phyloP scores from a whole-genome alignment of 805 yeast species.

The Torulaspora microellipsoides region DNA sequence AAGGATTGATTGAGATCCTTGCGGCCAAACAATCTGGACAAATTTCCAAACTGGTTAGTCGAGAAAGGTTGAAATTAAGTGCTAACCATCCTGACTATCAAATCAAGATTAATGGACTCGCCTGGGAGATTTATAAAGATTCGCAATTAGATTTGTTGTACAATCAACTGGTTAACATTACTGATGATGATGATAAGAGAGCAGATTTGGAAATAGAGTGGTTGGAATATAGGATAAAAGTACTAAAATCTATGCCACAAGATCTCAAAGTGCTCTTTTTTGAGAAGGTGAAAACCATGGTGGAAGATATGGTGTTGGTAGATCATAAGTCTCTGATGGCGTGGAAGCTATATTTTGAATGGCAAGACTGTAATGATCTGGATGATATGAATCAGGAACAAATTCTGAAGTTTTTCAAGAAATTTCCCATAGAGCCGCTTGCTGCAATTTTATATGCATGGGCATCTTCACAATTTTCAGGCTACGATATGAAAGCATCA shows the following conservation, averaged over 20 bases:
- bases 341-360: conserved; percentile 72
- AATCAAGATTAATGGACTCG: conserved; percentile 35
- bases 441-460: conserved; percentile 60
- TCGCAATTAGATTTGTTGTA: conserved; percentile 54
- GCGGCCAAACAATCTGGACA: conserved; percentile 39
- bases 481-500: conserved; percentile 40
- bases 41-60: conserved; percentile 41
- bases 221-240: conserved; percentile 51
- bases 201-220: conserved; percentile 53
- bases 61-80: conserved; percentile 48
- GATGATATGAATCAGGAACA: conserved; percentile 44
- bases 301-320: conserved; percentile 69
- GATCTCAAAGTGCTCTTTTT: conserved; percentile 38
- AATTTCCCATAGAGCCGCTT: conserved; percentile 58
- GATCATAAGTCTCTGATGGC: conserved; percentile 56
- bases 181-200: conserved; percentile 60
- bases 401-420: conserved; percentile 47
- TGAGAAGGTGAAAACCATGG: conserved; percentile 48
- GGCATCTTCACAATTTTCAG: conserved; percentile 62
- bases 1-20: conserved; percentile 40
- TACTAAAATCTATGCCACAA: conserved; percentile 50
- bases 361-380: conserved; percentile 55
- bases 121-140: conserved; percentile 44
- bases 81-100: conserved; percentile 41
- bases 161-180: conserved; percentile 50